These are phyloP conservation scores for Tuber brumale DNA, from an alignment of 495 filamentous ascomycete species.

Conservation along the genomic window DNA sequence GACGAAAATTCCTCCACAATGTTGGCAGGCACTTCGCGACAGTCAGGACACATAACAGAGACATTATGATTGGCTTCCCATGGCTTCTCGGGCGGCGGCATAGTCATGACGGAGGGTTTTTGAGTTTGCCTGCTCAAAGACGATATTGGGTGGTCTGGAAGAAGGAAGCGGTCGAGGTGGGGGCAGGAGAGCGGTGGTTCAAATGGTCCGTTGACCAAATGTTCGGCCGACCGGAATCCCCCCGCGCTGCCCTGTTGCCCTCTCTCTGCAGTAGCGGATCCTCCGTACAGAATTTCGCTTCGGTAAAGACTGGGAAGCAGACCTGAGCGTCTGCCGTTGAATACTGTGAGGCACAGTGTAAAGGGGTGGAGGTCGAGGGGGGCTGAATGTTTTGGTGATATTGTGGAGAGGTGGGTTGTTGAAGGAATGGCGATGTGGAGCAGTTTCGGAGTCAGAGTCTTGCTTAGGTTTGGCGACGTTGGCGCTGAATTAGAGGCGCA, in stretches of 20 bases:
- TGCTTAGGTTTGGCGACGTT: not conserved
- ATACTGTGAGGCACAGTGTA: not conserved
- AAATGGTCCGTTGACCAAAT: not conserved
- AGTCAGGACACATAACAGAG: constrained; percentile 76
- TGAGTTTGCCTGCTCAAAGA: not conserved
- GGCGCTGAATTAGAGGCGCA: not conserved
- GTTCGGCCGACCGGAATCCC: constrained; percentile 1
- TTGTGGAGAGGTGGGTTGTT: not conserved
- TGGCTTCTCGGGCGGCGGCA: constrained; percentile 43
- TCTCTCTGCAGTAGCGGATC: not conserved
- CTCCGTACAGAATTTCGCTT: not conserved
- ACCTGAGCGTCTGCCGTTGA: not conserved
- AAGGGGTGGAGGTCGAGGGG: not conserved
- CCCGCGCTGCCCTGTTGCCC: not conserved
- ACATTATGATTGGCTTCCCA: constrained; percentile 78
- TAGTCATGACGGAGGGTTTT: constrained; percentile 29
- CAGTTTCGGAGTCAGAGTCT: not conserved
- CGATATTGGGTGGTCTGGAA: not conserved
- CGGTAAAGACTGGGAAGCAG: constrained; percentile 6
- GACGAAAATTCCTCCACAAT: constrained; percentile 85
- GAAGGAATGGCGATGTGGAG: not conserved
- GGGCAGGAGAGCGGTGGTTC: constrained; percentile 2
- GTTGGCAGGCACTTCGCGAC: constrained; percentile 82
- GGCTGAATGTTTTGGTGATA: not conserved
- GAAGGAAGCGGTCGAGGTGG: not conserved